Evolutionary conservation across 495 filamentous ascomycete species (phyloP).

Genomic region (Lasiosphaeria hispida): DNA sequence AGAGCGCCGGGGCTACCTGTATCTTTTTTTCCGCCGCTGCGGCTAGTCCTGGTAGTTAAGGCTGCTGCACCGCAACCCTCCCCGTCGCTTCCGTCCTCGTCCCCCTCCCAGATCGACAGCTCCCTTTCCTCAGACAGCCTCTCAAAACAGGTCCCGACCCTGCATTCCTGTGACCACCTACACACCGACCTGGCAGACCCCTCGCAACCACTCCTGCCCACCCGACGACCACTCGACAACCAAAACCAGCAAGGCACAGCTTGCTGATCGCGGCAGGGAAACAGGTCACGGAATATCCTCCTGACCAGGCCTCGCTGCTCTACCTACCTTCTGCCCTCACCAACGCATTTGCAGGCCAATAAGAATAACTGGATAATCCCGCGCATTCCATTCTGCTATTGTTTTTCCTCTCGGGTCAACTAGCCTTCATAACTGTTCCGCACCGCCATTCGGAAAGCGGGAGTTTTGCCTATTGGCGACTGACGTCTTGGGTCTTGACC

Average conservation of each 20-base stretch:
- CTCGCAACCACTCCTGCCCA: slow-evolving; percentile 20
- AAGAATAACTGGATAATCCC: slow-evolving; percentile 9
- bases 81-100: not conserved
- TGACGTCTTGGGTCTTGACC: not conserved
- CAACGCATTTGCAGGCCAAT: slow-evolving; percentile 10
- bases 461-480: slow-evolving; percentile 1
- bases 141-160: slow-evolving; percentile 21
- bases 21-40: not conserved
- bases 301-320: slow-evolving; percentile 21
- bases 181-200: slow-evolving; percentile 11
- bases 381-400: not conserved
- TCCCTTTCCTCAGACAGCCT: slow-evolving; percentile 22
- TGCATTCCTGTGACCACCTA: slow-evolving; percentile 19
- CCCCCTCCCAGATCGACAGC: slow-evolving; percentile 25
- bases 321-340: slow-evolving; percentile 10
- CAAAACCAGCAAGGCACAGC: slow-evolving; percentile 24
- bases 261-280: slow-evolving; percentile 37
- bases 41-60: not conserved
- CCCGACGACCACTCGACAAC: not conserved
- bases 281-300: slow-evolving; percentile 23
- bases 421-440: not conserved
- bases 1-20: not conserved
- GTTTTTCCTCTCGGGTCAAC: slow-evolving; percentile 9
- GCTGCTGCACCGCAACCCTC: not conserved
- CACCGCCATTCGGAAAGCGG: not conserved